Percentiles rank a stretch among this genome's conserved stretches.
Evolutionary conservation across 139 green algal genomes (phyloP).

Genomic region (Volvox reticuliferus): DNA sequence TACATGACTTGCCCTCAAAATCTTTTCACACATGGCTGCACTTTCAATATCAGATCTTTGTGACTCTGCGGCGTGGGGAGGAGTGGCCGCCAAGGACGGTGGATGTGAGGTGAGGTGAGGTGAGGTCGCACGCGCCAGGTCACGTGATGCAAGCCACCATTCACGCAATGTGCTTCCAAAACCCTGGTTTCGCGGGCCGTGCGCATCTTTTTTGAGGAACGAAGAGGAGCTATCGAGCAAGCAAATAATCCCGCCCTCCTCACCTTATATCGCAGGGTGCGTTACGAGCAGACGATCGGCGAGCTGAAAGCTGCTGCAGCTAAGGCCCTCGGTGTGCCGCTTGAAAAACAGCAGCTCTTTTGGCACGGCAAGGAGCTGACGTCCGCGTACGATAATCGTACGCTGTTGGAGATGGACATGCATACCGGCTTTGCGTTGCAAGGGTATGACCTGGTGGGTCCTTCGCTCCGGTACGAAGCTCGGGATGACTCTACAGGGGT

Average conservation of each 20-base stretch:
- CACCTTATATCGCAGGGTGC: conserved; percentile 59
- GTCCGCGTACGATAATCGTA: conserved; percentile 69
- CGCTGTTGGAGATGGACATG: conserved; percentile 82
- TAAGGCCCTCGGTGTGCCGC: conserved; percentile 63
- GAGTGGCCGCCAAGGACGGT: conserved; percentile 67
- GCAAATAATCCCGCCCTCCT: no score
- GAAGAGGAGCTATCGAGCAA: no score
- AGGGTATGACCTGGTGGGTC: conserved; percentile 80
- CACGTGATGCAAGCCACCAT: no score
- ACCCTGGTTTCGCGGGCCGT: no score
- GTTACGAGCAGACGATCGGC: conserved; percentile 82
- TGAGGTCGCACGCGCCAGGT: no score
- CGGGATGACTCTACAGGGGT: no score
- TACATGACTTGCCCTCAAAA: no score
- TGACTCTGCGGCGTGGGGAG: conserved; percentile 62
- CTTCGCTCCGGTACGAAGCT: not conserved
- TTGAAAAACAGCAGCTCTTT: conserved; percentile 80
- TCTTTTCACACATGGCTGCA: no score
- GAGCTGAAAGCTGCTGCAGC: conserved; percentile 70
- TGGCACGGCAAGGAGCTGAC: conserved; percentile 81
- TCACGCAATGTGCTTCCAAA: no score
- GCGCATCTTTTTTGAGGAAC: no score
- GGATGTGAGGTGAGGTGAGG: conserved; percentile 69
- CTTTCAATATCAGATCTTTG: conserved; percentile 47
- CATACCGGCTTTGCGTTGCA: conserved; percentile 87